These are phyloP conservation scores for Trichophyton schoenleinii DNA, from an alignment of 2,329 filamentous ascomycete species.

Conservation along the genomic window DNA sequence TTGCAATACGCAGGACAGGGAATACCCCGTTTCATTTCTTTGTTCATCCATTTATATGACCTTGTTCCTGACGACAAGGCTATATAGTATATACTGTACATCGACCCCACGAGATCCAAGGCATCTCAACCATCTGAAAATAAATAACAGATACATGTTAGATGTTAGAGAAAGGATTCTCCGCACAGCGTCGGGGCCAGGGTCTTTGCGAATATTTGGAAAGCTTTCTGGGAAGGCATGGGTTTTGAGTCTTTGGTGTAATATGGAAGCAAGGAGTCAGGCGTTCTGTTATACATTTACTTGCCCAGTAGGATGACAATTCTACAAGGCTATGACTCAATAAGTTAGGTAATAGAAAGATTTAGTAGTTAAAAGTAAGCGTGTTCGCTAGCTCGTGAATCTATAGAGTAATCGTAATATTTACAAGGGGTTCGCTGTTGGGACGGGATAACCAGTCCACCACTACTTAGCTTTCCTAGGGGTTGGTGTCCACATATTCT, in stretches of 20 bases:
- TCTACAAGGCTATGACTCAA: neutral
- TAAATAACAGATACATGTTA: neutral
- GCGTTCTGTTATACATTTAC: neutral
- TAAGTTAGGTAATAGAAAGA: neutral
- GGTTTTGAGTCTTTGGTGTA: neutral
- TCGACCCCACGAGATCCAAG: neutral
- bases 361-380: neutral
- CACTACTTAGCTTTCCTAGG: slow-evolving; percentile 19
- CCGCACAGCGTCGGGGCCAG: neutral
- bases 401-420: neutral
- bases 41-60: neutral
- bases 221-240: neutral
- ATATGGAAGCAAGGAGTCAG: neutral
- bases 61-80: neutral
- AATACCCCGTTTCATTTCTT: neutral
- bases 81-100: neutral
- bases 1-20: neutral
- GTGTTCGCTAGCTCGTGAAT: neutral
- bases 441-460: neutral
- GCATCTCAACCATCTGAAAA: neutral
- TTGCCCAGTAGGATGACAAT: neutral
- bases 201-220: neutral
- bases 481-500: slow-evolving; percentile 31
- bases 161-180: no score
- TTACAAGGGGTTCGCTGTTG: neutral